Percentiles rank a stretch among this genome's conserved stretches.
Conservation (phyloP, 192 early-diverging fungal genomes). For the Backusella tuberculispora region DNA sequence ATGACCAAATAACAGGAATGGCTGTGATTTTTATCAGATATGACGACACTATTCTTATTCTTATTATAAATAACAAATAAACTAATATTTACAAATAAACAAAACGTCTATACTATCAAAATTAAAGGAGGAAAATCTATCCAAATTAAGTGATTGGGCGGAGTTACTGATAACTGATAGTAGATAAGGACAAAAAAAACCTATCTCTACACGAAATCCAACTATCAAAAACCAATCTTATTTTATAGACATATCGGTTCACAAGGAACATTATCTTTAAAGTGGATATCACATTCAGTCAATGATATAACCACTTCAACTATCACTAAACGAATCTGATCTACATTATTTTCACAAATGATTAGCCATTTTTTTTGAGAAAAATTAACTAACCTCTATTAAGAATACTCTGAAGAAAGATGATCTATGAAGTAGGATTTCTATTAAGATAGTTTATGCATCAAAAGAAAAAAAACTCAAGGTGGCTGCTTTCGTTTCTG, state of each 20-base stretch:
- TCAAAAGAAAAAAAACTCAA: too few species aligned
- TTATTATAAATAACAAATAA: not conserved
- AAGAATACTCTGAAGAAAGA: too few species aligned
- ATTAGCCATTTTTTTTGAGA: too few species aligned
- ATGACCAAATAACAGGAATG: not conserved
- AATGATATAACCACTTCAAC: not conserved
- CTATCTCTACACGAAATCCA: not conserved
- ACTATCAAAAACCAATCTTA: not conserved
- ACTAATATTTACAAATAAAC: not conserved
- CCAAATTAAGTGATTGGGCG: not conserved
- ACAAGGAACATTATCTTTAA: not conserved
- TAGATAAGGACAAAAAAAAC: not conserved
- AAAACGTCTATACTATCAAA: too few species aligned
- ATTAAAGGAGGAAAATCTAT: not conserved
- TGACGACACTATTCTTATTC: not conserved
- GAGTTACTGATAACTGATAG: conserved; percentile 1
- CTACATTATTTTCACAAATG: not conserved
- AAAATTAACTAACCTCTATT: too few species aligned
- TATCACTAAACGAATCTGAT: conserved; percentile 6
- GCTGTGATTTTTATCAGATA: conserved; percentile 13
- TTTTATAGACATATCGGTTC: not conserved
- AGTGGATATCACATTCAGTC: not conserved
- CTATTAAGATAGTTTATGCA: too few species aligned
- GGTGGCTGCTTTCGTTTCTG: too few species aligned
- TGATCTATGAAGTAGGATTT: too few species aligned